Evolutionary conservation across 148 eudicot genomes (phyloP).

Genomic region (Bassia scoparia): DNA sequence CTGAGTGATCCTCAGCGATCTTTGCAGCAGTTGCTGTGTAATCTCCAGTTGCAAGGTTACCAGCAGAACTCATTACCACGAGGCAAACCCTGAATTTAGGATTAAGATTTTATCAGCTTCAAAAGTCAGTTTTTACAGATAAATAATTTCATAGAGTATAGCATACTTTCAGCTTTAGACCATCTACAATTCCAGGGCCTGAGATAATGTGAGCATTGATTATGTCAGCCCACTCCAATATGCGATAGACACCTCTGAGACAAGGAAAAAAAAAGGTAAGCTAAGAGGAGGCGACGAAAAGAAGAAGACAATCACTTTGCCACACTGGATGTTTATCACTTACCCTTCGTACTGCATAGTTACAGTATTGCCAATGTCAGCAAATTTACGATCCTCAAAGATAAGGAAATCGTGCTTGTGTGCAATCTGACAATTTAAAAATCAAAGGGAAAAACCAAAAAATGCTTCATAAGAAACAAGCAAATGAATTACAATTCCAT

Average conservation of each 20-base stretch:
- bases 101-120: conserved; percentile 3
- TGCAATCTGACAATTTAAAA: conserved; percentile 66
- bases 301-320: background rate
- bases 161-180: conserved; percentile 76
- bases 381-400: conserved; percentile 95
- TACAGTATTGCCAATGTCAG: conserved; percentile 96
- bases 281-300: background rate
- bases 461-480: conserved; percentile 4
- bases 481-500: background rate
- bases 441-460: background rate
- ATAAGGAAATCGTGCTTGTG: conserved; percentile 89
- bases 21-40: conserved; percentile 92
- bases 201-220: conserved; percentile 91
- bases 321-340: conserved; percentile 11
- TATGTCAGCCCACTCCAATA: conserved; percentile 98
- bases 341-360: conserved; percentile 97
- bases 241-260: conserved; percentile 73
- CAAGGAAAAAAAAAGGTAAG: conserved; percentile 14
- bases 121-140: background rate
- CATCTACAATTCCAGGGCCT: conserved; percentile 97
- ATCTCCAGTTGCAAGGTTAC: conserved; percentile 92
- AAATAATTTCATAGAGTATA: background rate
- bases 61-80: conserved; percentile 95
- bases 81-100: conserved; percentile 60
- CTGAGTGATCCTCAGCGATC: conserved; percentile 85